Evolutionary conservation across 306 rosid species (phyloP).

Genomic region (Trifolium repens): DNA sequence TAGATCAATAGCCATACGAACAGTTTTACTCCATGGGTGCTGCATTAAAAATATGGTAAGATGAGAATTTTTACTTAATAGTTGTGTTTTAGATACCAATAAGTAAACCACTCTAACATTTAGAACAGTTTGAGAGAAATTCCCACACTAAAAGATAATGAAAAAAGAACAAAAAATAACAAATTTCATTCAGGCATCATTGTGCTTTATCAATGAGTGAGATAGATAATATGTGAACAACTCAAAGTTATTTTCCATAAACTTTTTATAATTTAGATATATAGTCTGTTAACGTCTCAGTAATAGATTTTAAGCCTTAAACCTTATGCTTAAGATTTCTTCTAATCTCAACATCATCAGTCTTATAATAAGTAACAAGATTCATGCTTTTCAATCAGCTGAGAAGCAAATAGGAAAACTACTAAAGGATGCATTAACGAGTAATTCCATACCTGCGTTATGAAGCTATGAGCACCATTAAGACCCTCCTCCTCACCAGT

Average conservation of each 20-base stretch:
- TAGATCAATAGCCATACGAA: slow-evolving; percentile 85
- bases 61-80: not conserved
- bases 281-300: slow-evolving; percentile 14
- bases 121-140: slow-evolving; percentile 22
- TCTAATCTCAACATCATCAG: slow-evolving; percentile 34
- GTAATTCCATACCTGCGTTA: slow-evolving; percentile 77
- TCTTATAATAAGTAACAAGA: slow-evolving; percentile 16
- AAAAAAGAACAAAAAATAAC: slow-evolving; percentile 14
- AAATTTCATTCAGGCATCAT: not conserved
- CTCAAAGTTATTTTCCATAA: not conserved
- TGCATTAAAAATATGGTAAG: slow-evolving; percentile 50
- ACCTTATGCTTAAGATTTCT: slow-evolving; percentile 23
- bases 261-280: slow-evolving; percentile 5
- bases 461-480: slow-evolving; percentile 95
- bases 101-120: slow-evolving; percentile 9
- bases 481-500: slow-evolving; percentile 99
- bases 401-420: slow-evolving; percentile 23
- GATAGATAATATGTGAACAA: not conserved
- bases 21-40: slow-evolving; percentile 90
- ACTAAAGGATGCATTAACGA: slow-evolving; percentile 36
- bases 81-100: slow-evolving; percentile 19
- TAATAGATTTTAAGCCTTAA: not conserved
- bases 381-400: not conserved
- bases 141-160: not conserved
- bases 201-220: not conserved